These are phyloP conservation scores for Liriodendron chinense DNA, from an alignment of 164 flowering plant species.

Conservation along the genomic window DNA sequence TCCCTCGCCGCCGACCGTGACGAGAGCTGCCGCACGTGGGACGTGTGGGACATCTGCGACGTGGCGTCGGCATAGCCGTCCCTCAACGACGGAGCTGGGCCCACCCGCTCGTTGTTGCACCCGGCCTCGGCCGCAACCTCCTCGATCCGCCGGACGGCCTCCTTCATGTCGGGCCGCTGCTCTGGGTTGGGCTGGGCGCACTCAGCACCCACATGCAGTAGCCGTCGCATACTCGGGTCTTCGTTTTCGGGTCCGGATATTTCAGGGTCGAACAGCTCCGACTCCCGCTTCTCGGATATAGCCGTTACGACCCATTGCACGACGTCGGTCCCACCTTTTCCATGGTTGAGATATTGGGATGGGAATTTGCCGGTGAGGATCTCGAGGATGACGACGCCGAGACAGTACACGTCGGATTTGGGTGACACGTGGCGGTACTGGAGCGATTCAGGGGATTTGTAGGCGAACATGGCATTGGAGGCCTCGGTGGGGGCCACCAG, in stretches of 20 bases:
- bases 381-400: conserved; percentile 81
- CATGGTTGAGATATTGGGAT: conserved; percentile 65
- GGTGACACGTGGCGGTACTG: conserved; percentile 47
- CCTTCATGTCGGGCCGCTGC: conserved; percentile 46
- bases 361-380: conserved; percentile 86
- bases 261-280: conserved; percentile 72
- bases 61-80: neutral
- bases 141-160: conserved; percentile 62
- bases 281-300: conserved; percentile 35
- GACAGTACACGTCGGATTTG: conserved; percentile 74
- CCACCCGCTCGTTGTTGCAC: neutral
- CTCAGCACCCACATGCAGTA: conserved; percentile 56
- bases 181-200: conserved; percentile 53
- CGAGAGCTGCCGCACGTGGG: conserved; percentile 11
- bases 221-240: conserved; percentile 30
- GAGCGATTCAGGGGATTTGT: conserved; percentile 58
- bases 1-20: neutral
- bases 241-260: conserved; percentile 23
- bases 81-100: neutral
- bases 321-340: conserved; percentile 80
- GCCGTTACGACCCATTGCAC: conserved; percentile 70
- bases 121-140: conserved; percentile 30
- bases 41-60: conserved; percentile 10
- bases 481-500: conserved; percentile 43
- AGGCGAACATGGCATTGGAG: conserved; percentile 59